These are phyloP conservation scores for Trametes cinnabarina DNA, from an alignment of 768 basidiomycete species.

Conservation along the genomic window DNA sequence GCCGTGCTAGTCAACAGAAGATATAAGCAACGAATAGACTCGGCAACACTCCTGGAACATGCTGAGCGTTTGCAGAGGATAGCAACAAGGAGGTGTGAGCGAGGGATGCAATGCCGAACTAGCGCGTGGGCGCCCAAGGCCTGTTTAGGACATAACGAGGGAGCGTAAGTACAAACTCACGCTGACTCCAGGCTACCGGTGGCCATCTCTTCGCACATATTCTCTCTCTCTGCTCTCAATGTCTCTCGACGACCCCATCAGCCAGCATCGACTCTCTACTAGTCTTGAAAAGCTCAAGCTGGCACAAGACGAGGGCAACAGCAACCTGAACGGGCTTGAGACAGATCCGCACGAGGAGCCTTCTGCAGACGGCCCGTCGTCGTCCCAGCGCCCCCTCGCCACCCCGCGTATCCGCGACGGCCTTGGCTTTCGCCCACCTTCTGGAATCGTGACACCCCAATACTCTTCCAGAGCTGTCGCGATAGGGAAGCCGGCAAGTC, in stretches of 20 bases:
- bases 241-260: constrained; percentile 28
- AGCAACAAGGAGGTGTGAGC: too few species aligned
- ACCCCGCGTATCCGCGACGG: constrained; percentile 59
- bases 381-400: constrained; percentile 10
- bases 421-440: constrained; percentile 76
- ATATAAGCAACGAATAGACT: too few species aligned
- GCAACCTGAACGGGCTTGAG: constrained; percentile 9
- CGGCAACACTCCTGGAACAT: too few species aligned
- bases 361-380: constrained; percentile 1
- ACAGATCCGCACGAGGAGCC: constrained; percentile 10
- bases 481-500: constrained; percentile 27
- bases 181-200: neutral
- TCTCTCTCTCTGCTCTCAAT: constrained; percentile 13
- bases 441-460: constrained; percentile 64
- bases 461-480: constrained; percentile 29
- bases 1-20: too few species aligned
- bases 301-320: constrained; percentile 10
- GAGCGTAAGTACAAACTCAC: neutral
- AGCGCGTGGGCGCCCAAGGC: neutral
- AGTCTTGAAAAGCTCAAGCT: constrained; percentile 48
- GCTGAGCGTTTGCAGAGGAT: too few species aligned
- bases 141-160: neutral
- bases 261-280: constrained; percentile 41
- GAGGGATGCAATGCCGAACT: too few species aligned
- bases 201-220: neutral